Conservation (phyloP, 2,329 filamentous ascomycete species). For the Pseudogymnoascus sp. region DNA sequence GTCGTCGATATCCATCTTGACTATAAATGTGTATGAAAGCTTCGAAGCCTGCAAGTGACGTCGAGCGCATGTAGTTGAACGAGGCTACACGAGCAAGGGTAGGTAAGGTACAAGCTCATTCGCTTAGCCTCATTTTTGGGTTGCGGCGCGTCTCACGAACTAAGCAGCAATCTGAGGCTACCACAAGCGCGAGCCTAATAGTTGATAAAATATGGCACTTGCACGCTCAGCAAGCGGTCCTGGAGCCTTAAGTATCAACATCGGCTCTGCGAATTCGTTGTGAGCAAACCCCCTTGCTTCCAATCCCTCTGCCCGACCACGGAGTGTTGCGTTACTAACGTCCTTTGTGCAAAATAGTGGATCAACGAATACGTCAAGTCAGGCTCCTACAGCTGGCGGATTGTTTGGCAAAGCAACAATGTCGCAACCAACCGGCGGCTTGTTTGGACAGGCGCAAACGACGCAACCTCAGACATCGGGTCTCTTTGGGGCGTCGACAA, state of each 20-base stretch:
- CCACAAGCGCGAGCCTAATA: constrained; percentile 6
- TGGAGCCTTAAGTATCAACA: constrained; percentile 56
- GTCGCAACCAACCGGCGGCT: constrained; percentile 19
- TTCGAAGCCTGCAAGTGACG: constrained; percentile 8
- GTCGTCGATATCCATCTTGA: constrained; percentile 57
- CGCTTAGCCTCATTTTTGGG: constrained; percentile 13
- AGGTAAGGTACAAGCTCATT: not conserved
- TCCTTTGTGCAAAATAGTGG: constrained; percentile 19
- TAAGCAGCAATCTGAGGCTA: constrained; percentile 2
- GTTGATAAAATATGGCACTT: constrained; percentile 24
- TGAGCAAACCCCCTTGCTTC: constrained; percentile 36
- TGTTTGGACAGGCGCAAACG: constrained; percentile 9
- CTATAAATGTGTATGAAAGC: constrained; percentile 12
- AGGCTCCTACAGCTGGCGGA: constrained; percentile 24
- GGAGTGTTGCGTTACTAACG: not conserved
- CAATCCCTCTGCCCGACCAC: not conserved
- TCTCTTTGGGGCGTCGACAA: constrained; percentile 28
- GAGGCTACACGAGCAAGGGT: constrained; percentile 9
- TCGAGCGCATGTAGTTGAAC: constrained; percentile 2
- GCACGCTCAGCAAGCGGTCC: constrained; percentile 52
- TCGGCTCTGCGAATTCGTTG: constrained; percentile 49
- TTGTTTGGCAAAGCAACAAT: constrained; percentile 26
- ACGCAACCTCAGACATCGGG: constrained; percentile 11
- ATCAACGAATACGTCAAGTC: constrained; percentile 18
- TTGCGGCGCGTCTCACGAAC: constrained; percentile 9